A percentile compares a stretch with the other conserved stretches of the same genome.
Conservation (phyloP, 805 yeast genomes). For the Metschnikowia koreensis region DNA sequence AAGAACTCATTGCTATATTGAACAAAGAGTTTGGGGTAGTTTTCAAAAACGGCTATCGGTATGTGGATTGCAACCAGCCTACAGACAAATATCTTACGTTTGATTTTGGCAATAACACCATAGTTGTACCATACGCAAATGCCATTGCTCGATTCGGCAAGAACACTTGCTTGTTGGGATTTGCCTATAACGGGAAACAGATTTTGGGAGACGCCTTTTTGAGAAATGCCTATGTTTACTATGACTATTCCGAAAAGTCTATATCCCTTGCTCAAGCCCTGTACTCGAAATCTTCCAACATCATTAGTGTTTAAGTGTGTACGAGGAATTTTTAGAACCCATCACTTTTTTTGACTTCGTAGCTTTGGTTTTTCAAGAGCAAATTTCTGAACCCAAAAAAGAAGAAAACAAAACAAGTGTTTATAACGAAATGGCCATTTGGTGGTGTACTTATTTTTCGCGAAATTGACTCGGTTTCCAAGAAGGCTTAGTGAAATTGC, state of each 20-base stretch:
- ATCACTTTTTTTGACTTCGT: too few species aligned
- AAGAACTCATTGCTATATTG: constrained; percentile 9
- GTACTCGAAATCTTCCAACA: constrained; percentile 12
- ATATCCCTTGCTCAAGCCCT: constrained; percentile 17
- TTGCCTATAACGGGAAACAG: constrained; percentile 6
- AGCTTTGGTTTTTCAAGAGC: too few species aligned
- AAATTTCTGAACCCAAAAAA: too few species aligned
- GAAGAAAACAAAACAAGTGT: too few species aligned
- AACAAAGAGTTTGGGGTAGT: constrained; percentile 9
- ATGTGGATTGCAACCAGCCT: constrained; percentile 15
- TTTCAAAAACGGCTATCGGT: not conserved
- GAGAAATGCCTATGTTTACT: constrained; percentile 20
- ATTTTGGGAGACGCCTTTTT: constrained; percentile 20
- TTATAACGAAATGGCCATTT: too few species aligned
- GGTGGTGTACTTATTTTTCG: too few species aligned
- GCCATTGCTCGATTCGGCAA: constrained; percentile 7
- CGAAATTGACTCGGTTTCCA: too few species aligned
- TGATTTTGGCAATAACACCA: constrained; percentile 11
- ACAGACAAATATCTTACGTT: constrained; percentile 12
- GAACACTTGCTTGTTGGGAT: constrained; percentile 15
- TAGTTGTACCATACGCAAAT: constrained; percentile 9
- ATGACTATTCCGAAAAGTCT: constrained; percentile 15
- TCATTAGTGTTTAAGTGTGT: not conserved
- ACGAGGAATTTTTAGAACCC: too few species aligned
- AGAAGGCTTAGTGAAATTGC: too few species aligned